Percentiles rank a stretch among this genome's conserved stretches.
Conservation (phyloP, 495 filamentous ascomycete species). For the Penicillium riverlandense region DNA sequence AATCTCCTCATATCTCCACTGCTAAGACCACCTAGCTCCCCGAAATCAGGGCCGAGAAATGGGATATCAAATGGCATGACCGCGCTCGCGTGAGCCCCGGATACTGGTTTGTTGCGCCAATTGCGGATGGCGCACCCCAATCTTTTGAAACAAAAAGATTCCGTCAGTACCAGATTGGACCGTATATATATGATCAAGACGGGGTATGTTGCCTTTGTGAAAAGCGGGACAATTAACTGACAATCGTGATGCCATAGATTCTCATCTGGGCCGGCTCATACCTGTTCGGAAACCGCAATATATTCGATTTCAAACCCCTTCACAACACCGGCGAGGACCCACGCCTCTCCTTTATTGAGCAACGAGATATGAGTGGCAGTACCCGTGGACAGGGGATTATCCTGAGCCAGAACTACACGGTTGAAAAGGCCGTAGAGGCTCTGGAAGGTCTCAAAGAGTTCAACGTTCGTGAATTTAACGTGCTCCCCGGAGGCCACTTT, state of each 20-base stretch:
- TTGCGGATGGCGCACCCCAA: conserved; percentile 15
- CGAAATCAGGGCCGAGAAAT: too few species aligned
- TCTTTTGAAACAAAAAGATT: conserved; percentile 12
- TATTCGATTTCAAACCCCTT: conserved; percentile 35
- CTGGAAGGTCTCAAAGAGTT: conserved; percentile 32
- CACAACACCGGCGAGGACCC: conserved; percentile 29
- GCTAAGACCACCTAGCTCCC: too few species aligned
- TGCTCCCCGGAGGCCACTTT: conserved; percentile 29
- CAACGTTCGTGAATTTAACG: conserved; percentile 46
- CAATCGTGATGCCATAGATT: conserved; percentile 9
- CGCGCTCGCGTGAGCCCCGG: conserved; percentile 21
- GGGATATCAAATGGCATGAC: conserved; percentile 14
- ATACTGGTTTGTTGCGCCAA: conserved; percentile 40
- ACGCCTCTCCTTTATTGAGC: conserved; percentile 37
- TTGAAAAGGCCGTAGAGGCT: conserved; percentile 27
- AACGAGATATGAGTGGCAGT: conserved; percentile 29
- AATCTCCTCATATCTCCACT: too few species aligned
- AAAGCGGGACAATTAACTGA: neutral
- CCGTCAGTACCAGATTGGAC: conserved; percentile 35
- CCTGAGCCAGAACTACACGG: conserved; percentile 26
- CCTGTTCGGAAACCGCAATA: conserved; percentile 28
- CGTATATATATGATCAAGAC: conserved; percentile 36
- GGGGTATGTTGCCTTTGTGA: conserved; percentile 16
- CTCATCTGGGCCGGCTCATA: conserved; percentile 36
- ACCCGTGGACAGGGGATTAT: conserved; percentile 25